Base-by-base conservation (phyloP, 257 asterid species). In the Rehmannia glutinosa region DNA sequence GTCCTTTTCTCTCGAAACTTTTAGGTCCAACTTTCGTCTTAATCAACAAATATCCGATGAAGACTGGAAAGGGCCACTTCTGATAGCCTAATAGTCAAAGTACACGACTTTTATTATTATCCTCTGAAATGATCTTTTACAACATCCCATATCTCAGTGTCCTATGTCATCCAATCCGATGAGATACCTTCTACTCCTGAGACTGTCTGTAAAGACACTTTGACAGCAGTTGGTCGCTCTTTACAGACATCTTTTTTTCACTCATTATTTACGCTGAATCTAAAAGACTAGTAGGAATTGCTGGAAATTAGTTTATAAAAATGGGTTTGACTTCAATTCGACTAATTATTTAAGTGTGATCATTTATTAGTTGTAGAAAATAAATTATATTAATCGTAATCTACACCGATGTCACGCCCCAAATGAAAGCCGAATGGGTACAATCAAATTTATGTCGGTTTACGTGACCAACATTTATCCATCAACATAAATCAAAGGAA, bases 101-200 rank as follows among this genome's bases (percentile, higher is more conserved):
- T 15, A 75, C 27, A 13, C 75, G 71, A 27, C 79, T 75, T 53
- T 72, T 63, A 20, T 51, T 60, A 19, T 2, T 1, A 60, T 69
- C 71, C 2, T 75, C 57, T 0, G 73, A 16, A 56, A 36, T 1
- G 1, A 64, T 2, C 39, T 32, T 21, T 35, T 70, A 75, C 38
- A 0, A 1, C 27, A 49, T 38, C 60, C 80, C 76, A 75, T 1
- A 43, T 57, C 3, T 57, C 17, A 0, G 25, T n/a, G 38, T 64
- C 80, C 79, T 75, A 75, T 5, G 27, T 69, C 79, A 47, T 75
- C 75, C 50, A 75, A 19, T 1, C 64, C 69, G 0, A 75, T 23
- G 21, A 70, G 30, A 51, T 75, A 75, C 8, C 75, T 62, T 20
- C 43, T 73, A 39, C 33, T 8, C 11, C n/a, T 20, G 0, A 75